Evolutionary conservation across 805 yeast genomes (phyloP).

Genomic region (Pachysolen tannophilus): DNA sequence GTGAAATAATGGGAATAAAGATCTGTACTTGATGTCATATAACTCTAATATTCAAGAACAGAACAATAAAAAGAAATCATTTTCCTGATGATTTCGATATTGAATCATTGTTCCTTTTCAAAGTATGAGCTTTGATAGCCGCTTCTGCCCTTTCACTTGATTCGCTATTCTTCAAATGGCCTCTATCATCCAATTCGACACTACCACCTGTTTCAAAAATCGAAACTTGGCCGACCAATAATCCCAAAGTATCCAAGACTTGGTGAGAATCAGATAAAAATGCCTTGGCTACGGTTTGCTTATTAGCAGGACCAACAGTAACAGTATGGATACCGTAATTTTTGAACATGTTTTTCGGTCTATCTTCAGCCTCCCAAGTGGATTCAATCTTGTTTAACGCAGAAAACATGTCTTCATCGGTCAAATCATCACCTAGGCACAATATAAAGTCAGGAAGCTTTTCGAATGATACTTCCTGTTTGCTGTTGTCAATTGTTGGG

Average conservation of each 20-base stretch:
- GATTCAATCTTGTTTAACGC: constrained; percentile 60
- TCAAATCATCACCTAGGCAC: constrained; percentile 92
- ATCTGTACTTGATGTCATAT: too few relatives aligned
- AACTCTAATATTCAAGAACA: too few relatives aligned
- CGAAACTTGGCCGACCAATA: constrained; percentile 72
- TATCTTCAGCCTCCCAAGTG: constrained; percentile 36
- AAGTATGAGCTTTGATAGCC: constrained; percentile 26
- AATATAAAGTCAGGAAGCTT: constrained; percentile 75
- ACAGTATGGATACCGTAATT: constrained; percentile 71
- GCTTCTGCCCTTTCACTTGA: constrained; percentile 32
- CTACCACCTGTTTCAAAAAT: constrained; percentile 73
- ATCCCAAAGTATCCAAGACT: constrained; percentile 77
- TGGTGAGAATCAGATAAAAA: constrained; percentile 79
- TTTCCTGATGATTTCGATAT: too few relatives aligned
- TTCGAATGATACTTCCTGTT: constrained; percentile 17
- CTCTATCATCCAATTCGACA: constrained; percentile 69
- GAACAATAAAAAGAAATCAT: too few relatives aligned
- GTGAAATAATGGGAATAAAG: too few relatives aligned
- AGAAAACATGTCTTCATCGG: constrained; percentile 96
- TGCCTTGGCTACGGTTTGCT: constrained; percentile 76
- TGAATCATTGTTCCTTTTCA: constrained; percentile 8
- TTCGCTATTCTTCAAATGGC: constrained; percentile 49
- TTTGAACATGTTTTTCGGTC: constrained; percentile 37
- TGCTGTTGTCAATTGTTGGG: constrained; percentile 14
- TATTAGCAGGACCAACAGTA: constrained; percentile 89